These are phyloP conservation scores for Aspergillus costaricaensis DNA, from an alignment of 2,329 filamentous ascomycete species.

Conservation along the genomic window DNA sequence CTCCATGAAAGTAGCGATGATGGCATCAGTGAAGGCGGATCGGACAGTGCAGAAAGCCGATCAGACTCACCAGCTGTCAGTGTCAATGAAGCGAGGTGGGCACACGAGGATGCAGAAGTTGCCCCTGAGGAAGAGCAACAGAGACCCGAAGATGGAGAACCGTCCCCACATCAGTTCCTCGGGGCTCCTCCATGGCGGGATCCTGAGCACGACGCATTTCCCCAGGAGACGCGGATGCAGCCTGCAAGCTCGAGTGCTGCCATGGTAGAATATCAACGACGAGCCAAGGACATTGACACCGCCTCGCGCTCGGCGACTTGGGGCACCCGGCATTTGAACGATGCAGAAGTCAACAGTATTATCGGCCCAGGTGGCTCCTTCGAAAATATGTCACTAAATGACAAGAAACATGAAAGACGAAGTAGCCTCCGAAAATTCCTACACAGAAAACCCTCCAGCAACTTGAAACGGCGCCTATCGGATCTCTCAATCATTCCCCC, in stretches of 20 bases:
- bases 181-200: slow-evolving; percentile 54
- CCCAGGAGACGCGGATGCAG: slow-evolving; percentile 41
- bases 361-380: slow-evolving; percentile 48
- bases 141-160: slow-evolving; percentile 33
- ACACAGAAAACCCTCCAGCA: slow-evolving; percentile 45
- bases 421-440: slow-evolving; percentile 49
- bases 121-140: slow-evolving; percentile 27
- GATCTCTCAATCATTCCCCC: slow-evolving; percentile 34
- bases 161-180: slow-evolving; percentile 41
- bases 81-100: slow-evolving; percentile 26
- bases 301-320: slow-evolving; percentile 58
- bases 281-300: slow-evolving; percentile 55
- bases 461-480: slow-evolving; percentile 48
- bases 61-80: slow-evolving; percentile 32
- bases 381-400: slow-evolving; percentile 42
- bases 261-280: slow-evolving; percentile 54
- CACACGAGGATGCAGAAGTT: slow-evolving; percentile 24
- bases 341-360: slow-evolving; percentile 53
- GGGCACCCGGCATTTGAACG: slow-evolving; percentile 53
- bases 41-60: slow-evolving; percentile 26
- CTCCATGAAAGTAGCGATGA: slow-evolving; percentile 48
- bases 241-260: slow-evolving; percentile 57
- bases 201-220: slow-evolving; percentile 32
- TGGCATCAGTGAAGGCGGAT: slow-evolving; percentile 30
- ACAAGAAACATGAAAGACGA: slow-evolving; percentile 46